Evolutionary conservation across 2,329 filamentous ascomycete genomes (phyloP).

Genomic region (Rhinocladiella mackenziei): DNA sequence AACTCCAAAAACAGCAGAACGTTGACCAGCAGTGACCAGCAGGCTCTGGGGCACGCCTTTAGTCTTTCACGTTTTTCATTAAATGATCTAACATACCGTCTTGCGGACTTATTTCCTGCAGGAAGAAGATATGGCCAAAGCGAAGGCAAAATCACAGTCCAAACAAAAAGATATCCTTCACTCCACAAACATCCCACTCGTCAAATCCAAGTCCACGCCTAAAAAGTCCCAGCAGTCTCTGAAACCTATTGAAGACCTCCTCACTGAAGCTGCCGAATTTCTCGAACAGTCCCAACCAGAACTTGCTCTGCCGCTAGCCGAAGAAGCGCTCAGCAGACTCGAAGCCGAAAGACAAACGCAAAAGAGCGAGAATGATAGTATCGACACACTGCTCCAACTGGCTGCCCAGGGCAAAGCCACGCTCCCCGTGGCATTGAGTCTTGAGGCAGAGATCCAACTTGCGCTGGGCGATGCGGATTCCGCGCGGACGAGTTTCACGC

Average conservation of each 20-base stretch:
- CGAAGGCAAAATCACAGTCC: slow-evolving; percentile 16
- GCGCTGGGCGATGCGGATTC: slow-evolving; percentile 76
- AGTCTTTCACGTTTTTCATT: too few species aligned
- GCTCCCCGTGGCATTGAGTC: slow-evolving; percentile 58
- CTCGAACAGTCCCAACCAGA: slow-evolving; percentile 58
- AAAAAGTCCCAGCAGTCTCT: slow-evolving; percentile 39
- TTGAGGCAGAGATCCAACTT: slow-evolving; percentile 76
- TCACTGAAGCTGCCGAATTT: slow-evolving; percentile 53
- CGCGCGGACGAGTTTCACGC: slow-evolving; percentile 67
- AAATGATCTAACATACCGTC: too few species aligned
- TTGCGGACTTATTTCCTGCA: too few species aligned
- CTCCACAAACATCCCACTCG: slow-evolving; percentile 27
- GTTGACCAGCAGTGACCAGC: too few species aligned
- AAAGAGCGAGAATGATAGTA: slow-evolving; percentile 10
- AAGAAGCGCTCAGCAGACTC: slow-evolving; percentile 46
- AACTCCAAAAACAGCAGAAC: too few species aligned
- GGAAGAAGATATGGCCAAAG: slow-evolving; percentile 26
- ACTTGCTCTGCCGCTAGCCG: slow-evolving; percentile 53
- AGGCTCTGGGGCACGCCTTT: too few species aligned
- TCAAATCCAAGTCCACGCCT: slow-evolving; percentile 46
- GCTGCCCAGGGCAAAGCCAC: slow-evolving; percentile 27
- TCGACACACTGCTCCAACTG: slow-evolving; percentile 25
- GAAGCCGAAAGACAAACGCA: slow-evolving; percentile 28
- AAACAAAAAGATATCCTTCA: slow-evolving; percentile 22
- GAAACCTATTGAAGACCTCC: slow-evolving; percentile 52